A percentile compares a stretch with the other conserved stretches of the same genome.
Conservation (phyloP, 1,284 basidiomycete species). For the Papiliotrema fonsecae region DNA sequence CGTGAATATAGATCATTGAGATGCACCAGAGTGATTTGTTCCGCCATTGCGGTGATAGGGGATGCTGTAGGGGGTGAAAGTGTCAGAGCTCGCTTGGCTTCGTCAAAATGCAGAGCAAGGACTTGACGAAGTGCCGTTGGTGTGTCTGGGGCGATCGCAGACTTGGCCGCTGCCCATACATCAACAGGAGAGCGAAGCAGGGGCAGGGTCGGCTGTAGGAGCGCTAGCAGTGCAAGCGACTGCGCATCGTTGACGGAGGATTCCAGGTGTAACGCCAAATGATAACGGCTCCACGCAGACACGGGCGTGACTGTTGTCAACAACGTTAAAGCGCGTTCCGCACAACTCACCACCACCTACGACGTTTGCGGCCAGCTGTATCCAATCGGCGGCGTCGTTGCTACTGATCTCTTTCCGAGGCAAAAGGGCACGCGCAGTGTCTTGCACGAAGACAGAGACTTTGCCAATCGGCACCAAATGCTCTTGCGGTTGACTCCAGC, state of each 20-base stretch:
- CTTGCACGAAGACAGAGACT: slow-evolving; percentile 13
- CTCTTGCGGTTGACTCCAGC: slow-evolving; percentile 14
- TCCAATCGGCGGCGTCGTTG: slow-evolving; percentile 18
- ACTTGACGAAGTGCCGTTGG: slow-evolving; percentile 33
- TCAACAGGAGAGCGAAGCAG: slow-evolving; percentile 18
- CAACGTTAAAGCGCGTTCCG: background rate
- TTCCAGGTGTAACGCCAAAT: slow-evolving; percentile 29
- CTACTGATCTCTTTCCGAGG: slow-evolving; percentile 1
- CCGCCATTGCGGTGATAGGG: slow-evolving; percentile 41
- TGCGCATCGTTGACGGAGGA: slow-evolving; percentile 26
- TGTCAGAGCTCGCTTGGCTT: slow-evolving; percentile 30
- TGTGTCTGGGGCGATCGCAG: slow-evolving; percentile 15
- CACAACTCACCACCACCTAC: slow-evolving; percentile 26
- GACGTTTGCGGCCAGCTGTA: slow-evolving; percentile 24
- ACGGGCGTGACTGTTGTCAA: slow-evolving; percentile 11
- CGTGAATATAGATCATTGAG: slow-evolving; percentile 43
- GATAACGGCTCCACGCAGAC: slow-evolving; percentile 16
- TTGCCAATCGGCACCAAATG: slow-evolving; percentile 16
- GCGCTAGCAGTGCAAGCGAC: slow-evolving; percentile 35
- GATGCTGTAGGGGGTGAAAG: slow-evolving; percentile 27
- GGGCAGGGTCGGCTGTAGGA: slow-evolving; percentile 24
- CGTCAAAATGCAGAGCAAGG: slow-evolving; percentile 33
- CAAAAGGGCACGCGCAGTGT: slow-evolving; percentile 10
- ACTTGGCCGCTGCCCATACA: slow-evolving; percentile 36
- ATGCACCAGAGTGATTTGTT: slow-evolving; percentile 44